Percentiles rank a stretch among this genome's conserved stretches.
Conservation (phyloP, 495 filamentous ascomycete genomes). For the Aspergillus asperescens region DNA sequence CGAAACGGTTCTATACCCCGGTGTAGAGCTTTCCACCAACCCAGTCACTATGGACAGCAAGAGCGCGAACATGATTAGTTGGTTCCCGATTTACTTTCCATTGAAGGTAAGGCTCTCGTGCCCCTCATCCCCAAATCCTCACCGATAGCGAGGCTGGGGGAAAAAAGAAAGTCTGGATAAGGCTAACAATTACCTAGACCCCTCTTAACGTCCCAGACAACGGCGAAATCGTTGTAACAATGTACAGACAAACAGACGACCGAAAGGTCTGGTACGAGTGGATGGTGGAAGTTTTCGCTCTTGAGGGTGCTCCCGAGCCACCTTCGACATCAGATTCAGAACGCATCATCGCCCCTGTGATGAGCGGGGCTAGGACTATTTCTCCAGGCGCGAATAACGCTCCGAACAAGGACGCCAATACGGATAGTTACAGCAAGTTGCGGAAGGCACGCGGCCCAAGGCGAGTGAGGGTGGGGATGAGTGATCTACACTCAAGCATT, state of each 20-base stretch:
- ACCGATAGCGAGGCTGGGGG: neutral
- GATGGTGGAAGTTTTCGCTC: conserved; percentile 77
- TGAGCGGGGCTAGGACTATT: conserved; percentile 30
- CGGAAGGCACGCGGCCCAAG: conserved; percentile 35
- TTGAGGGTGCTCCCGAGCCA: conserved; percentile 27
- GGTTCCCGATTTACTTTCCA: conserved; percentile 98
- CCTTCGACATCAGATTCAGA: conserved; percentile 10
- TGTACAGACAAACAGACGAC: conserved; percentile 93
- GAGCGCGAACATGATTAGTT: conserved; percentile 94
- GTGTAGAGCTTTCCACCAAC: conserved; percentile 84
- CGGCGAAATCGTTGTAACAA: conserved; percentile 78
- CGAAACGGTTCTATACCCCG: conserved; percentile 81
- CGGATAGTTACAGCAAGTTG: conserved; percentile 7
- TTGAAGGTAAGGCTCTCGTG: conserved; percentile 63
- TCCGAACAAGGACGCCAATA: conserved; percentile 17
- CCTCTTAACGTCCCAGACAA: conserved; percentile 84
- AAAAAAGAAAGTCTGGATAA: neutral
- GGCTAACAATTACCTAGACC: conserved; percentile 49
- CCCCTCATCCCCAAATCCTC: neutral
- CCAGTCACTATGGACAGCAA: conserved; percentile 88
- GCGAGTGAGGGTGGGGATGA: conserved; percentile 68
- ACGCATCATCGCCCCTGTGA: conserved; percentile 23
- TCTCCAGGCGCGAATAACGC: conserved; percentile 30
- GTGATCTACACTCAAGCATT: conserved; percentile 83
- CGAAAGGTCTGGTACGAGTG: conserved; percentile 99